phyloP scores from a whole-genome alignment of 345 rosid genomes.

The Gynandropsis gynandra region DNA sequence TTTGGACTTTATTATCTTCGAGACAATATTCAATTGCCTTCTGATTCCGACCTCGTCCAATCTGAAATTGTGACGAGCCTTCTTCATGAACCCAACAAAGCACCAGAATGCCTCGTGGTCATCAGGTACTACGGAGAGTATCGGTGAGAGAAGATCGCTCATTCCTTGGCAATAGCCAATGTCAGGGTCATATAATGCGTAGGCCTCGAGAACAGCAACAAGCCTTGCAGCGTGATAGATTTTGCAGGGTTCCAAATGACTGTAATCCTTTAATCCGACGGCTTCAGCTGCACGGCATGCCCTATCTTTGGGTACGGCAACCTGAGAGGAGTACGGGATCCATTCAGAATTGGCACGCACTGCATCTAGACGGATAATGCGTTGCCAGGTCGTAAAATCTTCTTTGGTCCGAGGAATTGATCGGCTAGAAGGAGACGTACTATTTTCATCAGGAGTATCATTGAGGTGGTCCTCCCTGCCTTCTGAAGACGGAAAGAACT shows the following conservation, averaged over 20 bases:
- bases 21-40: conserved; percentile 73
- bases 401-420: conserved; percentile 36
- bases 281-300: conserved; percentile 67
- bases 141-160: conserved; percentile 95
- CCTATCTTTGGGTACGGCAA: conserved; percentile 46
- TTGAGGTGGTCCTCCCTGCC: conserved; percentile 31
- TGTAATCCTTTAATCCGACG: conserved; percentile 71
- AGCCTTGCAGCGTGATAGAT: conserved; percentile 91
- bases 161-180: conserved; percentile 99
- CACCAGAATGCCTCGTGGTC: conserved; percentile 98
- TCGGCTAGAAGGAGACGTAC: conserved; percentile 10
- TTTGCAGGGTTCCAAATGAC: conserved; percentile 63
- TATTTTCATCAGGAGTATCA: conserved; percentile 28
- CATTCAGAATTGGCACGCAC: conserved; percentile 91
- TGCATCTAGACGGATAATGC: conserved; percentile 95
- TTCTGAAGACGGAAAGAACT: conserved; percentile 35
- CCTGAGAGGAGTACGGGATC: conserved; percentile 55
- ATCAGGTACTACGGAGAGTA: conserved; percentile 60
- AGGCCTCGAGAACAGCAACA: conserved; percentile 92
- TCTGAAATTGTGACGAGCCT: conserved; percentile 92
- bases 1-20: conserved; percentile 77
- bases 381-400: conserved; percentile 78
- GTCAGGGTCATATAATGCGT: conserved; percentile 79
- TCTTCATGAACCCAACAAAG: conserved; percentile 89
- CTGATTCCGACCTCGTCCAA: conserved; percentile 89